phyloP scores from a whole-genome alignment of 2,329 filamentous ascomycete genomes.

The Endothia cerciana region DNA sequence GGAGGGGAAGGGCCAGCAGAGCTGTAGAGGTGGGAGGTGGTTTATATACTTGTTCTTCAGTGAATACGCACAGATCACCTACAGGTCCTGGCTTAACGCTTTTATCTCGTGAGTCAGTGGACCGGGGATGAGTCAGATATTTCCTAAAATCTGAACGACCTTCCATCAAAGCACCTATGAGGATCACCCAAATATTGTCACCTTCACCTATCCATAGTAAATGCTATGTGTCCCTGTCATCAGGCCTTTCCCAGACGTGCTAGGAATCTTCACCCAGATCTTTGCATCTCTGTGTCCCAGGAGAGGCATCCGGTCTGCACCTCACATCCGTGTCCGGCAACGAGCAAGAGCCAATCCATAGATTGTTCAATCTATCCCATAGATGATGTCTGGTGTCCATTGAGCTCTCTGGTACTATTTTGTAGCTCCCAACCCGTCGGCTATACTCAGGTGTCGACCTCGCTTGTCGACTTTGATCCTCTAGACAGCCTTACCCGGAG shows the following conservation, averaged over 20 bases:
- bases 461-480: too few relatives aligned
- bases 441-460: too few relatives aligned
- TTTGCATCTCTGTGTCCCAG: background rate
- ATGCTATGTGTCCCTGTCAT: background rate
- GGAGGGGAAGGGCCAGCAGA: constrained; percentile 34
- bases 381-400: too few relatives aligned
- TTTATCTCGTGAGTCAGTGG: background rate
- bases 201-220: background rate
- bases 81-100: background rate
- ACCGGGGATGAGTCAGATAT: background rate
- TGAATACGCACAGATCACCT: background rate
- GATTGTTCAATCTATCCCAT: too few relatives aligned
- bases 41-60: constrained; percentile 23
- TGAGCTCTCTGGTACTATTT: too few relatives aligned
- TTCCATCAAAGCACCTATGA: background rate
- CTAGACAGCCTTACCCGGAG: too few relatives aligned
- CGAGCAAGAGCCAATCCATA: background rate
- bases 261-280: background rate
- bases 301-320: background rate
- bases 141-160: background rate
- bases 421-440: too few relatives aligned
- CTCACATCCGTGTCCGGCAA: too few relatives aligned
- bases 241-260: background rate
- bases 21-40: background rate
- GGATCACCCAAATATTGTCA: background rate